These are phyloP conservation scores for Dentipellis sp. DNA, from an alignment of 768 basidiomycete genomes.

Conservation along the genomic window DNA sequence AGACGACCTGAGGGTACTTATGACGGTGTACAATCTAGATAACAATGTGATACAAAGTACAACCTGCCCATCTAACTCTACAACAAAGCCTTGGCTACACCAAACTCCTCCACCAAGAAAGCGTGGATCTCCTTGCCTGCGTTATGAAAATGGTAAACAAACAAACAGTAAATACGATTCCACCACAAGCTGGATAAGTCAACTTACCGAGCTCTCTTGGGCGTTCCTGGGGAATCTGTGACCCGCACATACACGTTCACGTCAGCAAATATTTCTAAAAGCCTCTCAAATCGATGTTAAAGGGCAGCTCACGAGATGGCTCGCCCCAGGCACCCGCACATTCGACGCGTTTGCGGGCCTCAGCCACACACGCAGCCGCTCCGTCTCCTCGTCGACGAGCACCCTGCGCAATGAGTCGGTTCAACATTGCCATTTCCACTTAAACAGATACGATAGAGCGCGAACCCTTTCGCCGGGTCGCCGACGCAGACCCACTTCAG, in stretches of 20 bases:
- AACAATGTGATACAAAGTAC: too few relatives aligned
- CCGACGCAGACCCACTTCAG: constrained; percentile 46
- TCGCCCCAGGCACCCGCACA: constrained; percentile 18
- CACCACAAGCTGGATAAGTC: not conserved
- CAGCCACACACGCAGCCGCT: constrained; percentile 21
- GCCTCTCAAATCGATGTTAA: too few relatives aligned
- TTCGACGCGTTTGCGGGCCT: constrained; percentile 26
- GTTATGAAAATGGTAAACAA: not conserved
- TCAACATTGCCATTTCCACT: too few relatives aligned
- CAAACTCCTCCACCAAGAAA: constrained; percentile 1
- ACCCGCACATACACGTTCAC: too few relatives aligned
- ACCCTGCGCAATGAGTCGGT: too few relatives aligned
- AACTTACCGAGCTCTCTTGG: constrained; percentile 12
- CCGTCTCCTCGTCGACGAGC: constrained; percentile 1
- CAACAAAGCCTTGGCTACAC: not conserved
- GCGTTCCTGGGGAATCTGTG: constrained; percentile 11
- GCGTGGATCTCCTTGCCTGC: constrained; percentile 4
- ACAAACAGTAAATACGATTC: not conserved
- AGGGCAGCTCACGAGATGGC: constrained; percentile 20
- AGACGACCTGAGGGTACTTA: too few relatives aligned
- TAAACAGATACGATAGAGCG: not conserved
- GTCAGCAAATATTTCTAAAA: too few relatives aligned
- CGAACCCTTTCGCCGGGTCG: constrained; percentile 31
- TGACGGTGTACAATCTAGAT: too few relatives aligned
- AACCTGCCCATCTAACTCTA: not conserved